phyloP scores from a whole-genome alignment of 164 flowering plant species.

The Liquidambar formosana region DNA sequence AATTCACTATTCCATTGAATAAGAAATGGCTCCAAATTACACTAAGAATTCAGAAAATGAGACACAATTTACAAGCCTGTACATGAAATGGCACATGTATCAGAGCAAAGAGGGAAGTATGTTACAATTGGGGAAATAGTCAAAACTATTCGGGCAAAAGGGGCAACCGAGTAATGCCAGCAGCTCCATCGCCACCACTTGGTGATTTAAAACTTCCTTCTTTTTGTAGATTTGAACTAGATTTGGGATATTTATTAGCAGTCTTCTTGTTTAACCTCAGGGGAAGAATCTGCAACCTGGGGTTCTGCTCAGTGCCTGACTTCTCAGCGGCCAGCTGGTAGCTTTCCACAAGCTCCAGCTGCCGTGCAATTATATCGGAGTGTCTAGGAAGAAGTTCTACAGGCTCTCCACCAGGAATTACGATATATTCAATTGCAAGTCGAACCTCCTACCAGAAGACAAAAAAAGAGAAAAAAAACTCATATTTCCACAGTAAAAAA shows the following conservation, averaged over 20 bases:
- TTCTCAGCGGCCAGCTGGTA: constrained; percentile 86
- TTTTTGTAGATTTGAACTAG: constrained; percentile 24
- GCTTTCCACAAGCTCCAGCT: constrained; percentile 84
- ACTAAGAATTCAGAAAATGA: constrained; percentile 10
- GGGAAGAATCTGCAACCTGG: constrained; percentile 94
- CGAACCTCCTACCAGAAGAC: constrained; percentile 74
- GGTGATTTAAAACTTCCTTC: constrained; percentile 24
- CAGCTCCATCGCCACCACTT: constrained; percentile 40
- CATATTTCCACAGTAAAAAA: neutral
- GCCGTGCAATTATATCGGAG: constrained; percentile 85
- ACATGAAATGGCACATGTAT: constrained; percentile 25
- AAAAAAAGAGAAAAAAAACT: neutral
- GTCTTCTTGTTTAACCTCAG: constrained; percentile 46
- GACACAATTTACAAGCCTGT: constrained; percentile 31
- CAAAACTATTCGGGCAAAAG: constrained; percentile 51
- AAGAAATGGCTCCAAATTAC: constrained; percentile 11
- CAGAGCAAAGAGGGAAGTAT: constrained; percentile 17
- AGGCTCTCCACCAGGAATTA: constrained; percentile 96
- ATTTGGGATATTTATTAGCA: constrained; percentile 26
- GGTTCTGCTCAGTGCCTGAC: constrained; percentile 79
- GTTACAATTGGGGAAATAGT: constrained; percentile 8
- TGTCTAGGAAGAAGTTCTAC: constrained; percentile 96
- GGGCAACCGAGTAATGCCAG: constrained; percentile 49
- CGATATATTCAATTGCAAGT: constrained; percentile 95
- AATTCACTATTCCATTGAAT: constrained; percentile 4